phyloP scores from a whole-genome alignment of 495 filamentous ascomycete genomes.

The Pyrenula massariospora region DNA sequence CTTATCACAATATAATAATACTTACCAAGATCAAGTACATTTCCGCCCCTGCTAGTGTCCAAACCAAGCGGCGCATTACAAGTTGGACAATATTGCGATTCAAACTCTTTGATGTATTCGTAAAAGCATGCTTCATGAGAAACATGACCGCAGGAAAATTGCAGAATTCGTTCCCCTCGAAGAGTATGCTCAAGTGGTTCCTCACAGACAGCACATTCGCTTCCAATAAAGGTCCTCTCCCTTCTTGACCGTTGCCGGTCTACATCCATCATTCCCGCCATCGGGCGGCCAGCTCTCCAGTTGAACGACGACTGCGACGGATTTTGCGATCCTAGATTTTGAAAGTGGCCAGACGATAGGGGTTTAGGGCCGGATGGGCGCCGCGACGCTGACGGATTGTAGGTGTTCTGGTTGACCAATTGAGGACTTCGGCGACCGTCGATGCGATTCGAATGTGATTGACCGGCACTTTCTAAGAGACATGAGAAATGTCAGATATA shows the following conservation, averaged over 20 bases:
- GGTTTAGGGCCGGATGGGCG: neutral
- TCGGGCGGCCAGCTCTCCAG: conserved; percentile 39
- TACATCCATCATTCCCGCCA: conserved; percentile 63
- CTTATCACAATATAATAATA: conserved; percentile 3
- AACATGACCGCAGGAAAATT: conserved; percentile 92
- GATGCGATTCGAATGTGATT: neutral
- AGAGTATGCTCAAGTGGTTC: conserved; percentile 95
- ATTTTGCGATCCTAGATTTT: neutral
- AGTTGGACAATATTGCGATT: conserved; percentile 88
- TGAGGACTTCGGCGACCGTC: neutral
- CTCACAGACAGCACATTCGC: conserved; percentile 91
- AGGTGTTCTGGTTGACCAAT: neutral
- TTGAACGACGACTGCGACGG: conserved; percentile 27
- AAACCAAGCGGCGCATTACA: conserved; percentile 89
- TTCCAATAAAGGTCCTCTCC: conserved; percentile 91
- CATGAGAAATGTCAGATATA: neutral
- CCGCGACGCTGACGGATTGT: neutral
- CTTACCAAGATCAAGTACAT: conserved; percentile 88
- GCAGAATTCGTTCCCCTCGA: conserved; percentile 86
- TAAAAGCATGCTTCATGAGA: conserved; percentile 99
- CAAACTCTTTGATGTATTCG: conserved; percentile 91
- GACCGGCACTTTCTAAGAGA: neutral
- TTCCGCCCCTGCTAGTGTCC: conserved; percentile 90
- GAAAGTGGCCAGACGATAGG: neutral
- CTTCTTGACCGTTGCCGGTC: conserved; percentile 73